A percentile compares a stretch with the other conserved stretches of the same genome.
Evolutionary conservation across 2,329 filamentous ascomycete genomes (phyloP).

Genomic region (Ascochyta viciae-villosae): DNA sequence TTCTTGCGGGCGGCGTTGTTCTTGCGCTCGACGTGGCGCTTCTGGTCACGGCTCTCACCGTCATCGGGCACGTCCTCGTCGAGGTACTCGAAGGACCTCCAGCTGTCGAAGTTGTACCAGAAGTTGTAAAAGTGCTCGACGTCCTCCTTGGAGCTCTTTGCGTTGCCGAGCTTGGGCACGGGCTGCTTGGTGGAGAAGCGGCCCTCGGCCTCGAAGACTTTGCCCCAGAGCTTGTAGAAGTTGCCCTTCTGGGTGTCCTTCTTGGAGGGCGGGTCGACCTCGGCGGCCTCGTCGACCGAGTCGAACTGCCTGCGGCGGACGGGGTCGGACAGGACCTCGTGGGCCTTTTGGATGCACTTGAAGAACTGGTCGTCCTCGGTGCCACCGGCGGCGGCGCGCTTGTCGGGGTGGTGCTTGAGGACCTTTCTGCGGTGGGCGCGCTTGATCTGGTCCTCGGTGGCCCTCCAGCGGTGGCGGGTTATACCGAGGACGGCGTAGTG

Average conservation of each 20-base stretch:
- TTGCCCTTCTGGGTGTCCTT: constrained; percentile 86
- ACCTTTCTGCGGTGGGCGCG: constrained; percentile 99
- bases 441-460: constrained; percentile 98
- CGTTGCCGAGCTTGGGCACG: constrained; percentile 84
- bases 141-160: constrained; percentile 83
- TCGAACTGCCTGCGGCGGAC: constrained; percentile 94
- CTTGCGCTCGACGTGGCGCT: constrained; percentile 97
- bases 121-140: constrained; percentile 99
- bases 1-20: constrained; percentile 97
- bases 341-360: constrained; percentile 99
- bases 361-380: constrained; percentile 98
- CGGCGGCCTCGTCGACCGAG: constrained; percentile 91
- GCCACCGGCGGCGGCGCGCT: constrained; percentile 90
- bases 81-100: constrained; percentile 96
- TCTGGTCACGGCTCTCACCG: constrained; percentile 98
- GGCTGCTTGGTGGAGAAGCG: constrained; percentile 93
- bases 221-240: constrained; percentile 94
- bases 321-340: constrained; percentile 90
- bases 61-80: constrained; percentile 99
- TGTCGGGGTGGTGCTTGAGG: constrained; percentile 97
- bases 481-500: constrained; percentile 97
- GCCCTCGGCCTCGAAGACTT: constrained; percentile 87
- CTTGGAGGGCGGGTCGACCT: constrained; percentile 91
- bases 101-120: constrained; percentile 99
- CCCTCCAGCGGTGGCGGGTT: constrained; percentile 88